Base-by-base conservation (phyloP, 495 filamentous ascomycete species). In the Achaetomiella virescens region DNA sequence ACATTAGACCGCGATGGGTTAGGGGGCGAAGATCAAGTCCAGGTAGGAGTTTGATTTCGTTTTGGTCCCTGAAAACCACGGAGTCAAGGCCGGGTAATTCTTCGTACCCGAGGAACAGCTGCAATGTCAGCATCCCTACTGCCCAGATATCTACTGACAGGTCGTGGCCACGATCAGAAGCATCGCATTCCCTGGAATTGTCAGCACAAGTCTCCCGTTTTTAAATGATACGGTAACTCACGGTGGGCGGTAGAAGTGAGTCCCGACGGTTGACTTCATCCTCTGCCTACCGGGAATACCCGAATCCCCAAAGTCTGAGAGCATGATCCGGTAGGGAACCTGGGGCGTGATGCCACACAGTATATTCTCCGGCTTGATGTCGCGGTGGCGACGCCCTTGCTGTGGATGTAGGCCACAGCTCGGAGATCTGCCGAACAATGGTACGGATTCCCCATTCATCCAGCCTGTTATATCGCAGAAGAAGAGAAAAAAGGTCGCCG, bases 331-430 rank as follows among this genome's bases (percentile, higher is more conserved):
- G 37, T 78, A 68, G 2, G 71, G 70, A 31, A 70, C 59, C 29
- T 65, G 68, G 8, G 79, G 73, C 1, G 87, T 80, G 42, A 78
- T 84, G 35, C 92, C 77, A 21, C 72, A 69, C 62, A 97, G 90
- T 56, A 97, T 87, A 67, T 97, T 97, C 73, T 97, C 92, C 6
- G 88, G 90, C 72, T 97, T 96, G 72, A 96, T 87, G 64, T 97
- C 92, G 43, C 92, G 86, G 68, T 96, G 92, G 86, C 91, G 51
- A 96, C 75, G 40, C 85, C 85, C 54, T 86, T 86, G 43, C 78
- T 71, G 67, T 97, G 91, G 70, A 96, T 84, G 68, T 86, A 89
- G 45, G 85, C 80, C 18, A 96, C 76, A 24, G 87, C 90, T 60
- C 80, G 78, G 33, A 95, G 72, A 17, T 75, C 67, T 97, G 88